phyloP scores from a whole-genome alignment of 352 stramenopile genomes.

The Pseudoperonospora humuli region DNA sequence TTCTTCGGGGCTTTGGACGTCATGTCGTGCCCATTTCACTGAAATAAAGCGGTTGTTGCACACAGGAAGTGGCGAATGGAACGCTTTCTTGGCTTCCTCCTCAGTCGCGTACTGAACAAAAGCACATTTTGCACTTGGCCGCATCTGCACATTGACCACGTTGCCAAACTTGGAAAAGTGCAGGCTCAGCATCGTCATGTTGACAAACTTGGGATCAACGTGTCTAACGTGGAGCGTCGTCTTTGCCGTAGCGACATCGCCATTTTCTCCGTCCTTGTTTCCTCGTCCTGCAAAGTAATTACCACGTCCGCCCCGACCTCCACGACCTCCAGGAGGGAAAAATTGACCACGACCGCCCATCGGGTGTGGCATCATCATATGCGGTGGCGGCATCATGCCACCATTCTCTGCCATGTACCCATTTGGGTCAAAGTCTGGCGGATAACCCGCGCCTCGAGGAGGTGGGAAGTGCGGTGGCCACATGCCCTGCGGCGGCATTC shows the following conservation, averaged over 20 bases:
- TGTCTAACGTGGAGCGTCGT: slow-evolving; percentile 80
- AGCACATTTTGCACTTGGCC: slow-evolving; percentile 64
- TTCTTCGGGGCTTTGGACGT: slow-evolving; percentile 57
- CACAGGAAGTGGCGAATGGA: slow-evolving; percentile 80
- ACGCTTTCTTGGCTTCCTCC: slow-evolving; percentile 76
- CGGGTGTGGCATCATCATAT: slow-evolving; percentile 62
- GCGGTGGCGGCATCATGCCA: slow-evolving; percentile 47
- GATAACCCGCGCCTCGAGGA: slow-evolving; percentile 26
- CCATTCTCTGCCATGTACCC: slow-evolving; percentile 57
- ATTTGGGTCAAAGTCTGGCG: slow-evolving; percentile 59
- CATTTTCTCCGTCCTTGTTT: slow-evolving; percentile 24
- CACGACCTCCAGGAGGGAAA: slow-evolving; percentile 33
- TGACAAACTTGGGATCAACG: slow-evolving; percentile 83
- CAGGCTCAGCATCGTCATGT: slow-evolving; percentile 83
- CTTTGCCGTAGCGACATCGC: slow-evolving; percentile 28
- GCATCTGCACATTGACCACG: slow-evolving; percentile 86
- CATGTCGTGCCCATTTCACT: slow-evolving; percentile 82
- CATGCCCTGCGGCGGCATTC: slow-evolving; percentile 58
- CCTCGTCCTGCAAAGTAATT: slow-evolving; percentile 31
- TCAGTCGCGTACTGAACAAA: slow-evolving; percentile 84
- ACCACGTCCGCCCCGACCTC: slow-evolving; percentile 32
- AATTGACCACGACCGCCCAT: slow-evolving; percentile 45
- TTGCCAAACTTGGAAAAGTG: slow-evolving; percentile 87
- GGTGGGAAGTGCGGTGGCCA: slow-evolving; percentile 57
- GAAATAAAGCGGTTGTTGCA: slow-evolving; percentile 88